These are phyloP conservation scores for Erythrophleum ivorense DNA, from an alignment of 331 rosid species.

Conservation along the genomic window DNA sequence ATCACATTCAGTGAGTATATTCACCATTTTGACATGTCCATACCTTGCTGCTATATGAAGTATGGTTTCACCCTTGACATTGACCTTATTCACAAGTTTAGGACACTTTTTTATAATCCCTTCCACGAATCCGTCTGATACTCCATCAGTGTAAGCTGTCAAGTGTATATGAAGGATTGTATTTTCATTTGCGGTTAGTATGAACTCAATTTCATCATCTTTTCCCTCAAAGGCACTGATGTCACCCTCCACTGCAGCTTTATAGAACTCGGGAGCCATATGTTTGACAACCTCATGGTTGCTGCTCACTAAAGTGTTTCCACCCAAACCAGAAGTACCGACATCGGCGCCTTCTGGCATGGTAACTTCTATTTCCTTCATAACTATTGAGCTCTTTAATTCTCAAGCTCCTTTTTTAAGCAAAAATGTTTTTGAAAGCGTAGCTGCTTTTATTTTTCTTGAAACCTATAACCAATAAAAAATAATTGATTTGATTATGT, in stretches of 20 bases:
- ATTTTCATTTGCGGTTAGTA: background rate
- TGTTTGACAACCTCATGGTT: too few relatives aligned
- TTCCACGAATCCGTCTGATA: background rate
- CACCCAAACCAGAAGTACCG: too few relatives aligned
- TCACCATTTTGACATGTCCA: background rate
- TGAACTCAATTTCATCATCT: background rate
- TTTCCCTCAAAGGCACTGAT: background rate
- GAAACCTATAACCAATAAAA: too few relatives aligned
- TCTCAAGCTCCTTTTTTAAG: too few relatives aligned
- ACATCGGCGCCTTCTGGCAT: too few relatives aligned
- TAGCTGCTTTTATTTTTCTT: too few relatives aligned
- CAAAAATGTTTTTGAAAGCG: too few relatives aligned
- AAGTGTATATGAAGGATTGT: background rate
- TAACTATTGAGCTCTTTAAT: too few relatives aligned
- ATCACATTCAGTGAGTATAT: background rate
- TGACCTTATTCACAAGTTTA: background rate
- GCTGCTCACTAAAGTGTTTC: too few relatives aligned
- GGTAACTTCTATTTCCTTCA: too few relatives aligned
- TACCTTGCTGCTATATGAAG: conserved; percentile 5
- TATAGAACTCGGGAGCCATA: background rate
- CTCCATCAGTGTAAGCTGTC: background rate
- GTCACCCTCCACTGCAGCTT: background rate
- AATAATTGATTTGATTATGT: too few relatives aligned
- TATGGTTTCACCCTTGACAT: background rate
- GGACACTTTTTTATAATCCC: background rate